These are phyloP conservation scores for Microdochium trichocladiopsis DNA, from an alignment of 2,329 filamentous ascomycete species.

Conservation along the genomic window DNA sequence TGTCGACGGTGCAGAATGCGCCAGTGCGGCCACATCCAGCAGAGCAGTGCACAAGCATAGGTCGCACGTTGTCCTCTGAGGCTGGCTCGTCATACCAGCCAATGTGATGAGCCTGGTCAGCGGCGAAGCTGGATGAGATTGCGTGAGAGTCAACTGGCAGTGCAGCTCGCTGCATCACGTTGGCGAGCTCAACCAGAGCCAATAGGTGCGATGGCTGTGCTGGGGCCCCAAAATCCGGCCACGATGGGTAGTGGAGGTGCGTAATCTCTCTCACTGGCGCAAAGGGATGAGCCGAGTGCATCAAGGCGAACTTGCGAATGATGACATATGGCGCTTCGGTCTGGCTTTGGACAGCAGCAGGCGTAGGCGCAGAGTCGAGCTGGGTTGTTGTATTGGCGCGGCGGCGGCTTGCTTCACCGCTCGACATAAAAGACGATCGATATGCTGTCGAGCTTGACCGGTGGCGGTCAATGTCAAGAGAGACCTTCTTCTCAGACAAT, in stretches of 20 bases:
- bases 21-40: conserved; percentile 94
- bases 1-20: conserved; percentile 94
- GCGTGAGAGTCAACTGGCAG: conserved; percentile 37
- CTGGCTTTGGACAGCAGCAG: conserved; percentile 10
- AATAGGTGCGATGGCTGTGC: conserved; percentile 83
- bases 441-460: conserved; percentile 27
- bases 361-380: conserved; percentile 19
- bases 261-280: conserved; percentile 85
- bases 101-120: conserved; percentile 23
- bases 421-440: conserved; percentile 16
- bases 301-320: conserved; percentile 80
- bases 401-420: conserved; percentile 34
- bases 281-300: conserved; percentile 71
- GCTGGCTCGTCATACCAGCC: conserved; percentile 55
- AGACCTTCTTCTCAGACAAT: conserved; percentile 76
- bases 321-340: conserved; percentile 67
- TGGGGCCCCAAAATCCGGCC: conserved; percentile 94
- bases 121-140: conserved; percentile 21
- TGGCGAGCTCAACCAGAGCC: conserved; percentile 82
- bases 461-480: conserved; percentile 60
- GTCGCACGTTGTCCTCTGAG: conserved; percentile 44
- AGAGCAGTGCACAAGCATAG: conserved; percentile 89
- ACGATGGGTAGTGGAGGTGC: conserved; percentile 89
- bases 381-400: conserved; percentile 48
- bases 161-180: conserved; percentile 58